Evolutionary conservation across 2,329 filamentous ascomycete species (phyloP).

Genomic region (Beauveria sp.): DNA sequence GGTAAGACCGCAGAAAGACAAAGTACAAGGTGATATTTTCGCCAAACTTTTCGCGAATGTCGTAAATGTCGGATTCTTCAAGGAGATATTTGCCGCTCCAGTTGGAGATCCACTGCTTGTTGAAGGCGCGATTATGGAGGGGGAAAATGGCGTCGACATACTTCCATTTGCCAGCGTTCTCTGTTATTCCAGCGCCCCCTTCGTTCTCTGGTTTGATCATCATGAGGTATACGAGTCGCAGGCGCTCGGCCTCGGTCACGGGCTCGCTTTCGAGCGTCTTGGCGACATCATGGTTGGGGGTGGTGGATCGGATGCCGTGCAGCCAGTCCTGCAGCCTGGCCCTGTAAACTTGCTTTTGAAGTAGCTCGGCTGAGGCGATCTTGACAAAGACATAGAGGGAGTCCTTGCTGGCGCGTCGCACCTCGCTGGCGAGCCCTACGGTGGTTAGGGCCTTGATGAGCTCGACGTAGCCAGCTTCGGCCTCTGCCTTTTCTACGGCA

Average conservation of each 20-base stretch:
- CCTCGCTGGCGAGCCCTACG: constrained; percentile 81
- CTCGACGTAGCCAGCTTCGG: constrained; percentile 67
- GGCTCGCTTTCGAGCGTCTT: constrained; percentile 64
- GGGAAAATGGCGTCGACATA: constrained; percentile 69
- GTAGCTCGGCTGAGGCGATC: constrained; percentile 65
- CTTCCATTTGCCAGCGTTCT: constrained; percentile 62
- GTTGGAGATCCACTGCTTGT: constrained; percentile 66
- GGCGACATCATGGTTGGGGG: constrained; percentile 66
- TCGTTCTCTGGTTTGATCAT: constrained; percentile 66
- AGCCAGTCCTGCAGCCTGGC: constrained; percentile 91
- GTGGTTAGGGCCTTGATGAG: constrained; percentile 67
- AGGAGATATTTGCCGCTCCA: constrained; percentile 67
- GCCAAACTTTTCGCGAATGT: constrained; percentile 69
- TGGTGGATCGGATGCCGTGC: constrained; percentile 71
- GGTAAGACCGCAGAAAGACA: constrained; percentile 87
- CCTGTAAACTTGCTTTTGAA: constrained; percentile 76
- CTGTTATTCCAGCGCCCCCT: constrained; percentile 71
- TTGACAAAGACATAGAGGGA: constrained; percentile 79
- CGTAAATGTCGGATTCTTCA: constrained; percentile 58
- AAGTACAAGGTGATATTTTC: constrained; percentile 92
- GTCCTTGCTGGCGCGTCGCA: constrained; percentile 67
- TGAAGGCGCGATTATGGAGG: constrained; percentile 69
- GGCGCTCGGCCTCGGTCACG: constrained; percentile 78
- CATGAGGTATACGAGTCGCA: constrained; percentile 80
- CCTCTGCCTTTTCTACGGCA: constrained; percentile 54